phyloP scores from a whole-genome alignment of 345 rosid species.

The Citrus sinensis region DVS_A1.0 CM039164.1:21462501-21463000 shows the following conservation, averaged over 20 bases:
- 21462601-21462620: slow-evolving; percentile 14
- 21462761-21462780: background rate
- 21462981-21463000: slow-evolving; percentile 5
- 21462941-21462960: slow-evolving; percentile 18
- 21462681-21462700: background rate
- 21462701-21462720: background rate
- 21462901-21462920: slow-evolving; percentile 14
- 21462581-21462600: background rate
- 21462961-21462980: slow-evolving; percentile 7
- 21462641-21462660: slow-evolving; percentile 14
- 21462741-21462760: background rate
- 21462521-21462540: slow-evolving; percentile 1
- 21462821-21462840: background rate
- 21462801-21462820: background rate
- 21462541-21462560: background rate
- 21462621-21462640: slow-evolving; percentile 9
- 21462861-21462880: slow-evolving; percentile 13
- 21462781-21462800: background rate
- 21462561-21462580: no score
- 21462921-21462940: slow-evolving; percentile 22
- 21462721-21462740: background rate
- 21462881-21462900: slow-evolving; percentile 20
- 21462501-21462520: background rate
- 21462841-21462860: slow-evolving; percentile 6
- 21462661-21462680: background rate